phyloP scores from a whole-genome alignment of 2,329 filamentous ascomycete genomes.

The Knufia fluminis region DNA sequence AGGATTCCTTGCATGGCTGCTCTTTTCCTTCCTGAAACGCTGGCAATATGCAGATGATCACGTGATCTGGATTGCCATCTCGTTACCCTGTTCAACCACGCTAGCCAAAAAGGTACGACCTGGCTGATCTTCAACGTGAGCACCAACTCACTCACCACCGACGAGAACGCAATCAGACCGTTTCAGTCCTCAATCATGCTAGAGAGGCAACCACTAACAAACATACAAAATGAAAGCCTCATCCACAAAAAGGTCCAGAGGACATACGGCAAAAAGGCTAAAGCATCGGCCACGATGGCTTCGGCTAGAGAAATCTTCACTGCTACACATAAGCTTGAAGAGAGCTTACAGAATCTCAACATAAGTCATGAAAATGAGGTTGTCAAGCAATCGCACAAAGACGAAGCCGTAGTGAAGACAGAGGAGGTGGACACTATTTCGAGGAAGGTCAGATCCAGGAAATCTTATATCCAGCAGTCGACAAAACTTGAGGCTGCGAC shows the following conservation, averaged over 20 bases:
- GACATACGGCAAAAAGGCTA: constrained; percentile 15
- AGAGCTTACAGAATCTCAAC: constrained; percentile 17
- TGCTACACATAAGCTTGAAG: constrained; percentile 11
- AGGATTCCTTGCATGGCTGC: too few species aligned
- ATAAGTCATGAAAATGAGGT: constrained; percentile 10
- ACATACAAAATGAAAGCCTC: constrained; percentile 16
- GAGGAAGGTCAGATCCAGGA: not conserved
- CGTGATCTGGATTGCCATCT: not conserved
- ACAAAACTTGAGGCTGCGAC: too few species aligned
- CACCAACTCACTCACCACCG: too few species aligned
- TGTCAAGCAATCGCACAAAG: not conserved
- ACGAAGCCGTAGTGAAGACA: not conserved
- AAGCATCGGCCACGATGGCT: not conserved
- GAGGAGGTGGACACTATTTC: constrained; percentile 5
- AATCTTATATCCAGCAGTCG: too few species aligned
- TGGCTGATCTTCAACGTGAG: too few species aligned
- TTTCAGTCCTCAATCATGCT: constrained; percentile 18
- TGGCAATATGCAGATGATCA: too few species aligned
- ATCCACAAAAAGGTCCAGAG: constrained; percentile 16
- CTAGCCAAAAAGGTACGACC: not conserved
- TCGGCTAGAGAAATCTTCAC: constrained; percentile 15
- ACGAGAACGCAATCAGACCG: too few species aligned
- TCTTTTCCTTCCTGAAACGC: too few species aligned
- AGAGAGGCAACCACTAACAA: constrained; percentile 12
- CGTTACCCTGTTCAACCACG: not conserved